Base-by-base conservation (phyloP, 73 alveolate genomes). In the Paramecium octaurelia region DNA sequence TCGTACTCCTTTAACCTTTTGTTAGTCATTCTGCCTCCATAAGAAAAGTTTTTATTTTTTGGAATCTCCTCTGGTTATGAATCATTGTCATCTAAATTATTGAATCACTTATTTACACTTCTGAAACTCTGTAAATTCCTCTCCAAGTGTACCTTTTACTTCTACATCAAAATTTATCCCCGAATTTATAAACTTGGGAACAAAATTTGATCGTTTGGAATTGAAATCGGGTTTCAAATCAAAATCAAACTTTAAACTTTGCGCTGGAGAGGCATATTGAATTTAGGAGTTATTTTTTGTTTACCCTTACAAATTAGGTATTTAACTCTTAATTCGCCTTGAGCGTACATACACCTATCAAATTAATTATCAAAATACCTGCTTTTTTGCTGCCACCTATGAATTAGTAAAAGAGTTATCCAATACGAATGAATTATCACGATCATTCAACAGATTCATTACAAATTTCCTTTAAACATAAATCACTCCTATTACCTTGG, bases 1-100 rank as follows among this genome's bases (percentile, higher is more conserved):
- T 89, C 94, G 73, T 89, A 89, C 23, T 89, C 84, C 48, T 83
- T 77, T 21, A 89, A 88, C 18, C 71, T 70, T 20, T 89, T 89
- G 44, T 89, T 89, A 14, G 94, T 89, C 54, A 46, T 89, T 18
- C 76, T 77, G 2, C 94, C 94, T 70, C 88, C 88, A 71, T 71
- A 58, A 12, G 90, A 84, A 38, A 89, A 89, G 57, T 89, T 83
- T 73, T 70, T 71, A 80, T 80, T 40, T 46, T 80, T 80, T 80
- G 91, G 91, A 31, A 80, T 80, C 16, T 80, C 91, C 27, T 80
- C 91, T 21, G 91, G 91, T n/a, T 40, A 29, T 4, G 76, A 44
- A 80, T 80, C 75, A 31, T 80, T 64, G n/a, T 80, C 46, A 80
- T 44, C 91, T 80, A 16, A 9, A n/a, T 11, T 80, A 31, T 21